A percentile compares a stretch with the other conserved stretches of the same genome.
Evolutionary conservation across 176 grass and related monocot species (phyloP).

Genomic region (Aegilops tauschii): DNA sequence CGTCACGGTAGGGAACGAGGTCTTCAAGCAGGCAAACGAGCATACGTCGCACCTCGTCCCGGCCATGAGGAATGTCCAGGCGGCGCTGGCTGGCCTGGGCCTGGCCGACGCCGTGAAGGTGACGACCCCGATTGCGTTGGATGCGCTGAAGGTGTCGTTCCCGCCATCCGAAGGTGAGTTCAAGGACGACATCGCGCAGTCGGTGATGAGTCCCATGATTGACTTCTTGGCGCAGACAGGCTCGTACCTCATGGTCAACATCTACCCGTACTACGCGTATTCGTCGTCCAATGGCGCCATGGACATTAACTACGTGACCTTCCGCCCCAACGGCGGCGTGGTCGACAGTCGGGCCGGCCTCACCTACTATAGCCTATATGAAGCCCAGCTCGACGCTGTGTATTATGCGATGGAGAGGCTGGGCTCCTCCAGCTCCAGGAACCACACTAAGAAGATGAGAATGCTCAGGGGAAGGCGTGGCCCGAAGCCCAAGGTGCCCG

Average conservation of each 20-base stretch:
- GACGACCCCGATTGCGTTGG: conserved; percentile 49
- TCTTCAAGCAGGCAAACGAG: conserved; percentile 39
- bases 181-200: conserved; percentile 37
- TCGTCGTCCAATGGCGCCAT: conserved; percentile 30
- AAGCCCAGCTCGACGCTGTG: conserved; percentile 66
- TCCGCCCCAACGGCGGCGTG: conserved; percentile 46
- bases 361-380: conserved; percentile 56
- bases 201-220: conserved; percentile 59
- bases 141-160: conserved; percentile 32
- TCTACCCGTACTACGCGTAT: conserved; percentile 61
- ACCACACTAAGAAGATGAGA: background rate
- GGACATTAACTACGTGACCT: conserved; percentile 52
- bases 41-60: conserved; percentile 19
- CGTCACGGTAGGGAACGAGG: conserved; percentile 72
- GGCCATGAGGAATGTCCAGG: conserved; percentile 52
- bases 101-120: conserved; percentile 60
- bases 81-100: conserved; percentile 25
- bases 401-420: conserved; percentile 49
- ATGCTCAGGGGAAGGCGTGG: conserved; percentile 42
- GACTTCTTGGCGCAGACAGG: conserved; percentile 42
- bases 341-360: conserved; percentile 1
- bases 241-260: conserved; percentile 53
- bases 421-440: conserved; percentile 1
- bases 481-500: background rate
- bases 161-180: conserved; percentile 53